A percentile compares a stretch with the other conserved stretches of the same genome.
These are phyloP conservation scores for Mortierella hygrophila DNA, from an alignment of 192 early-diverging fungal species.

Conservation along the genomic window DNA sequence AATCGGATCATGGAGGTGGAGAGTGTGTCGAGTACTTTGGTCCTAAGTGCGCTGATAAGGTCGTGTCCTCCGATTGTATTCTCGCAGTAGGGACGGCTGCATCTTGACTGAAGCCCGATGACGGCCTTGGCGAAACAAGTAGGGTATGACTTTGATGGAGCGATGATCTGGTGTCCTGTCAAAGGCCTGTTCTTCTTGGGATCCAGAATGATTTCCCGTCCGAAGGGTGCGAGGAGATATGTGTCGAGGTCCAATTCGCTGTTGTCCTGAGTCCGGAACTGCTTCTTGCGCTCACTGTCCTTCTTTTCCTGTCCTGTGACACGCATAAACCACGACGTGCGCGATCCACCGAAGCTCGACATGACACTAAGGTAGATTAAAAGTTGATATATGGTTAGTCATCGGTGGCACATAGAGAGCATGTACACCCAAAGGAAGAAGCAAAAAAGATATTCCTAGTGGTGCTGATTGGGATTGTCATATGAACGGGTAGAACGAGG, in stretches of 20 bases:
- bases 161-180: conserved; percentile 18
- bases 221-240: conserved; percentile 26
- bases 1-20: conserved; percentile 37
- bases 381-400: neutral
- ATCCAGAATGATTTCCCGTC: conserved; percentile 43
- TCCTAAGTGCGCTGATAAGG: conserved; percentile 23
- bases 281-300: conserved; percentile 12
- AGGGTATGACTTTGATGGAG: conserved; percentile 38
- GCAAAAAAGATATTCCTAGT: neutral
- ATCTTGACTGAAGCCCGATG: conserved; percentile 45
- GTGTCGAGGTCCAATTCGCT: conserved; percentile 25
- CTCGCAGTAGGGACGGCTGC: conserved; percentile 43
- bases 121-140: conserved; percentile 51
- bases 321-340: conserved; percentile 52
- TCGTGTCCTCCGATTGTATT: conserved; percentile 46
- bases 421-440: neutral
- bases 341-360: conserved; percentile 29
- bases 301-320: conserved; percentile 27
- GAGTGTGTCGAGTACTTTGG: conserved; percentile 14
- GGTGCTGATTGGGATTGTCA: neutral
- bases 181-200: neutral
- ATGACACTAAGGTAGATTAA: conserved; percentile 18
- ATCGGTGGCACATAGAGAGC: neutral
- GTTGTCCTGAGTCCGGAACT: conserved; percentile 16
- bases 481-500: neutral